Evolutionary conservation across 495 filamentous ascomycete genomes (phyloP).

Genomic region (Tuber indicum): DNA sequence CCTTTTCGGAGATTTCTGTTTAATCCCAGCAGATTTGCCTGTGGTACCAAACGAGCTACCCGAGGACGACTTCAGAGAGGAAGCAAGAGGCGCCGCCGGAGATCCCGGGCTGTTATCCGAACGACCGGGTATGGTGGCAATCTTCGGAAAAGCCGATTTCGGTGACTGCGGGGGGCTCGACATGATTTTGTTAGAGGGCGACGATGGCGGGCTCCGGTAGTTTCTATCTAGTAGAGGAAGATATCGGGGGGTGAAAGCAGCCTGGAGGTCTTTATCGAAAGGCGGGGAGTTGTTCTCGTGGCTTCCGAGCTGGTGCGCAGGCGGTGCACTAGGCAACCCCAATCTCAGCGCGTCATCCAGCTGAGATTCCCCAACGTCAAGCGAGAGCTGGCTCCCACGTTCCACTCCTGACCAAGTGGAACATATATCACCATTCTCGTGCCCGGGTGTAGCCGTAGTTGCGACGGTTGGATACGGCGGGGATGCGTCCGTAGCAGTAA

Average conservation of each 20-base stretch:
- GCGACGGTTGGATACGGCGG: constrained; percentile 11
- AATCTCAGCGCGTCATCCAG: constrained; percentile 30
- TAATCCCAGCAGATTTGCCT: constrained; percentile 24
- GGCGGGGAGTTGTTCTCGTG: constrained; percentile 29
- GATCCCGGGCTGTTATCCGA: constrained; percentile 21
- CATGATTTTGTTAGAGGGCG: constrained; percentile 7
- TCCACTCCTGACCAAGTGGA: constrained; percentile 9
- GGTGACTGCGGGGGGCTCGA: constrained; percentile 13
- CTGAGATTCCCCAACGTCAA: constrained; percentile 29
- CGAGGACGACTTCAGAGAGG: constrained; percentile 39
- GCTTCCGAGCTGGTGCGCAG: constrained; percentile 21
- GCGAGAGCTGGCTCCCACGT: constrained; percentile 20
- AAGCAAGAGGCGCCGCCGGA: constrained; percentile 37
- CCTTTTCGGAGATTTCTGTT: constrained; percentile 41
- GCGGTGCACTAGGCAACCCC: constrained; percentile 17
- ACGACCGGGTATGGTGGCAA: constrained; percentile 24
- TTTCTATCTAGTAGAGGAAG: constrained; percentile 38
- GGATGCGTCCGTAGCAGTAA: constrained; percentile 17
- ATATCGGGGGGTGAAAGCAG: constrained; percentile 39
- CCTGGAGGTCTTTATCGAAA: constrained; percentile 41
- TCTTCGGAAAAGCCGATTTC: constrained; percentile 22
- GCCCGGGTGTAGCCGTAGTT: constrained; percentile 14
- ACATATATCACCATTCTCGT: constrained; percentile 1
- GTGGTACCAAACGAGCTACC: constrained; percentile 34
- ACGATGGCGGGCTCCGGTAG: constrained; percentile 22